These are phyloP conservation scores for Phytophthora palmivora DNA, from an alignment of 352 stramenopile genomes.

Conservation along the genomic window DNA sequence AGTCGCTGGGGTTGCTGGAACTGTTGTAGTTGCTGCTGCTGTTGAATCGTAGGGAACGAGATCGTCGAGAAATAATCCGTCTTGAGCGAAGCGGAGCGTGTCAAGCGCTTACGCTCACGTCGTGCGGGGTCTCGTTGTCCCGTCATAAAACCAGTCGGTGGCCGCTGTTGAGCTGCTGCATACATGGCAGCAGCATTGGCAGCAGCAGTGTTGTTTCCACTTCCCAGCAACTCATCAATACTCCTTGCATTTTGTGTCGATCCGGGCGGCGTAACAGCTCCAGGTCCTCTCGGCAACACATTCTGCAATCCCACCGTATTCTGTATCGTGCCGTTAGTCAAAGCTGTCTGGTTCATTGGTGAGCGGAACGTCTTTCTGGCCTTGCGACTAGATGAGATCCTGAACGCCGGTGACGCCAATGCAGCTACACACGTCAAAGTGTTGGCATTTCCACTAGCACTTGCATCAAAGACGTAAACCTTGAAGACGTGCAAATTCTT, in stretches of 20 bases:
- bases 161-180: conserved; percentile 26
- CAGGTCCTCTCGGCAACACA: conserved; percentile 11
- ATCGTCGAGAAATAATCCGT: conserved; percentile 74
- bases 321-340: conserved; percentile 24
- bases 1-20: conserved; percentile 30
- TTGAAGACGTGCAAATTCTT: conserved; percentile 88
- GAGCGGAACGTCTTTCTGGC: conserved; percentile 80
- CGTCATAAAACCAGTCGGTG: conserved; percentile 36
- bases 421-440: conserved; percentile 59
- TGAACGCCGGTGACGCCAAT: conserved; percentile 70
- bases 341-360: conserved; percentile 36
- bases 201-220: conserved; percentile 10
- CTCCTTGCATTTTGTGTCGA: conserved; percentile 38
- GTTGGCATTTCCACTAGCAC: conserved; percentile 30
- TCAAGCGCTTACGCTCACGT: conserved; percentile 74
- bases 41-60: conserved; percentile 44
- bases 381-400: conserved; percentile 86
- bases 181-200: conserved; percentile 33
- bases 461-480: conserved; percentile 68
- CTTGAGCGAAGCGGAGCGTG: conserved; percentile 76
- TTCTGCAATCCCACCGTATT: conserved; percentile 28
- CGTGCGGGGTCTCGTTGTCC: conserved; percentile 48
- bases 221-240: conserved; percentile 58
- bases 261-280: conserved; percentile 5
- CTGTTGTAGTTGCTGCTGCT: conserved; percentile 38